Percentiles rank a stretch among this genome's conserved stretches.
These are phyloP conservation scores for Athelia psychrophila DNA, from an alignment of 1,284 basidiomycete species.

Conservation along the genomic window DNA sequence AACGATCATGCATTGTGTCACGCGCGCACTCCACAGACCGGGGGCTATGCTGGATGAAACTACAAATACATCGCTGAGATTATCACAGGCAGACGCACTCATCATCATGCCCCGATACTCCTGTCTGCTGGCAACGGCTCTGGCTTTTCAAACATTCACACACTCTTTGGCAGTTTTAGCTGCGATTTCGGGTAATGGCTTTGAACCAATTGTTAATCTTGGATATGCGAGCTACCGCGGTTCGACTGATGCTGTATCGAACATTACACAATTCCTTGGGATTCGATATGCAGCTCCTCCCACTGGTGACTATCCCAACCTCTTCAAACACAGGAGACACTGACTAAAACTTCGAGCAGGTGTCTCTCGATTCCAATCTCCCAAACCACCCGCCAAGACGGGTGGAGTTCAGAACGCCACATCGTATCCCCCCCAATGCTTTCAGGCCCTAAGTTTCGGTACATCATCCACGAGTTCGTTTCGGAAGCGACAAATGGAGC, in stretches of 20 bases:
- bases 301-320: conserved; percentile 18
- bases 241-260: conserved; percentile 23
- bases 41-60: no score
- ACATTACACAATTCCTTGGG: conserved; percentile 20
- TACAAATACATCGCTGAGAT: no score
- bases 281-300: conserved; percentile 41
- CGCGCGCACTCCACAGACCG: no score
- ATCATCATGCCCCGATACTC: no score
- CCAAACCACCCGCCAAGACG: conserved; percentile 23
- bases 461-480: conserved; percentile 16
- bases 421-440: background rate
- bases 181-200: no score
- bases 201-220: conserved; percentile 33
- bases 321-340: background rate
- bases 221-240: conserved; percentile 39
- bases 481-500: conserved; percentile 7
- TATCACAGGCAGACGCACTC: no score
- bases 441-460: conserved; percentile 8
- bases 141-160: no score
- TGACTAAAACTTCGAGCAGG: conserved; percentile 11
- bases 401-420: conserved; percentile 30
- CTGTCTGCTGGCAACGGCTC: no score
- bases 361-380: conserved; percentile 31
- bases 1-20: no score
- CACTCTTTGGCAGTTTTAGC: no score